Conservation (phyloP, 1,139 yeast species). For the Kodamaea suecica region DNA sequence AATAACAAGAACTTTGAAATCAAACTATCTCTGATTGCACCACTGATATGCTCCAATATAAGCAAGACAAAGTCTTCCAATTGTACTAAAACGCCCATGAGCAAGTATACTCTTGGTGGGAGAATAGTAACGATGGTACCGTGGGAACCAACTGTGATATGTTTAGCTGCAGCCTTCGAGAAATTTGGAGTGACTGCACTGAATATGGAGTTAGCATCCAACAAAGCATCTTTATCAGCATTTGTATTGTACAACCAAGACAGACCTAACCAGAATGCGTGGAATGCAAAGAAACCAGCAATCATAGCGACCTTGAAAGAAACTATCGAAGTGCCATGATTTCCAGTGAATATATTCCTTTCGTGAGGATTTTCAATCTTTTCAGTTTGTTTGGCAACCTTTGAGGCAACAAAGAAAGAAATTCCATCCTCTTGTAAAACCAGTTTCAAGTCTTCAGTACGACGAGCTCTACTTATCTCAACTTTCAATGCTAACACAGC, state of each 20-base stretch:
- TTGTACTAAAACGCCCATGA: conserved; percentile 60
- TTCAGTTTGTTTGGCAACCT: conserved; percentile 50
- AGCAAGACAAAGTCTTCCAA: conserved; percentile 61
- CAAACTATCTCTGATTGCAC: conserved; percentile 77
- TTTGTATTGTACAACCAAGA: conserved; percentile 61
- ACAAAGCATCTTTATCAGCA: conserved; percentile 12
- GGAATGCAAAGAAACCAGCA: conserved; percentile 66
- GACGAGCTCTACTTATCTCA: conserved; percentile 85
- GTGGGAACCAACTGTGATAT: conserved; percentile 39
- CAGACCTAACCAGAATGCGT: conserved; percentile 71
- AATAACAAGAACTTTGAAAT: conserved; percentile 76
- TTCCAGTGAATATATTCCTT: conserved; percentile 1
- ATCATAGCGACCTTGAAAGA: conserved; percentile 66
- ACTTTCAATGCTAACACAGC: conserved; percentile 86
- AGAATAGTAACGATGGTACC: conserved; percentile 67
- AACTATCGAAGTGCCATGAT: conserved; percentile 41
- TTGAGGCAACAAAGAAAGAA: conserved; percentile 60
- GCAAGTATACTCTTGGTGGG: conserved; percentile 67
- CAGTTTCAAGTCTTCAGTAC: conserved; percentile 74
- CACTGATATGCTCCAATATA: conserved; percentile 56
- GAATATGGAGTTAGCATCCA: conserved; percentile 18
- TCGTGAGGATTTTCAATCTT: conserved; percentile 2
- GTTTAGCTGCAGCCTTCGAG: conserved; percentile 39
- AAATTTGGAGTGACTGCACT: conserved; percentile 34
- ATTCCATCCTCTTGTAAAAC: conserved; percentile 95